Evolutionary conservation across 495 filamentous ascomycete genomes (phyloP).

Genomic region (Collariella sp.): DNA sequence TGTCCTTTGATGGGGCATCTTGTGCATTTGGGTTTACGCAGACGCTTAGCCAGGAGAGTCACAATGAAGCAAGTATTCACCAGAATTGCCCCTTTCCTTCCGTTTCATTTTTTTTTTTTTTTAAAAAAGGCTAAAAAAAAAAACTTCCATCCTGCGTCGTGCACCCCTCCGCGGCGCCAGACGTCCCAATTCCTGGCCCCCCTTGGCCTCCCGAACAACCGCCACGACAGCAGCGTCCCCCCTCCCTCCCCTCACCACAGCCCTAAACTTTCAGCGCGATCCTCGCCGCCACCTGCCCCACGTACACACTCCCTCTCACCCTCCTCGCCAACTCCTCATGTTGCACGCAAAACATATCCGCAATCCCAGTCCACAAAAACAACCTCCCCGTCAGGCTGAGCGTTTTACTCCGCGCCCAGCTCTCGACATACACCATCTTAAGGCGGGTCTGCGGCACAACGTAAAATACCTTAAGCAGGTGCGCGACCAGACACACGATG

Average conservation of each 20-base stretch:
- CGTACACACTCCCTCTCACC: conserved; percentile 2
- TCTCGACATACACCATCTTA: conserved; percentile 78
- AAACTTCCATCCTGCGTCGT: too few relatives aligned
- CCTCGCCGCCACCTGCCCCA: conserved; percentile 5
- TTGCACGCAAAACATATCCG: conserved; percentile 39
- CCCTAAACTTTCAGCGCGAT: not conserved
- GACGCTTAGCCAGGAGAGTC: too few relatives aligned
- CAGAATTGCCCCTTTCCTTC: too few relatives aligned
- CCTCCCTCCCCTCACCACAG: not conserved
- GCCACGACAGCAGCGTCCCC: too few relatives aligned
- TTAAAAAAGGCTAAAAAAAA: too few relatives aligned
- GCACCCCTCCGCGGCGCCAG: too few relatives aligned
- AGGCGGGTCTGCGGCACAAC: conserved; percentile 33
- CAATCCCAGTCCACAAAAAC: conserved; percentile 38
- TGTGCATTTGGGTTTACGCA: not conserved
- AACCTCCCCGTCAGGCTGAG: conserved; percentile 76
- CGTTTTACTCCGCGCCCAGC: conserved; percentile 72
- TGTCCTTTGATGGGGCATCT: not conserved
- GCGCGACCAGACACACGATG: conserved; percentile 62
- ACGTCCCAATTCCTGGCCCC: too few relatives aligned
- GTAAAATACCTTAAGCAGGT: conserved; percentile 55
- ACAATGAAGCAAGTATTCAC: too few relatives aligned
- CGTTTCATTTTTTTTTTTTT: too few relatives aligned
- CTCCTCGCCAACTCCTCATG: conserved; percentile 19
- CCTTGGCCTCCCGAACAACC: too few relatives aligned